Conservation (phyloP, 2,329 filamentous ascomycete genomes). For the Penicillium sp. region DNA sequence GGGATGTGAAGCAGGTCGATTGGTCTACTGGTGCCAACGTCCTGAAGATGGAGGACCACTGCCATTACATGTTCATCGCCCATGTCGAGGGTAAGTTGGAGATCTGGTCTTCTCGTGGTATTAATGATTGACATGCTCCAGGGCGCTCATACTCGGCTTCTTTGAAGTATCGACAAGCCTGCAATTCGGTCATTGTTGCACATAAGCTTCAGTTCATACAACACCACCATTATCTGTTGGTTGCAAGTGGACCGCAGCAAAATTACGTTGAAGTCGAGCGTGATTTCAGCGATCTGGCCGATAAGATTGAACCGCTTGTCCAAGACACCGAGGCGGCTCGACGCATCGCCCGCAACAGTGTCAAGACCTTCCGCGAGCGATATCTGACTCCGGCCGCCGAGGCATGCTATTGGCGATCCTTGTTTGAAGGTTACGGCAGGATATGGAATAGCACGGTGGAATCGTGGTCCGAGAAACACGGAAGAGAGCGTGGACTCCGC, state of each 20-base stretch:
- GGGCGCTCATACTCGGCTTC: slow-evolving; percentile 46
- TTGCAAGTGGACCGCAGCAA: slow-evolving; percentile 40
- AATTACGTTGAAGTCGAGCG: slow-evolving; percentile 46
- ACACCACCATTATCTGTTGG: slow-evolving; percentile 45
- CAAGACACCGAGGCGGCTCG: slow-evolving; percentile 36
- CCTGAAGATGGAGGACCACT: slow-evolving; percentile 48
- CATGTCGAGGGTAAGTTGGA: slow-evolving; percentile 48
- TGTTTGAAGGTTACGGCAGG: slow-evolving; percentile 33
- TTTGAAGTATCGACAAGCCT: slow-evolving; percentile 48
- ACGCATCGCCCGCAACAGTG: slow-evolving; percentile 45
- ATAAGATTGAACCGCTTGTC: slow-evolving; percentile 37
- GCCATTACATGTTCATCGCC: slow-evolving; percentile 49
- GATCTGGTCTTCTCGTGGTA: slow-evolving; percentile 6
- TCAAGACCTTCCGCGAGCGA: slow-evolving; percentile 44
- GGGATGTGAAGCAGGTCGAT: slow-evolving; percentile 42
- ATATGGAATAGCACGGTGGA: slow-evolving; percentile 22
- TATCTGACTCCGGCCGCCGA: slow-evolving; percentile 49
- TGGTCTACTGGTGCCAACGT: slow-evolving; percentile 41
- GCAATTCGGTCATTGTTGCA: slow-evolving; percentile 44
- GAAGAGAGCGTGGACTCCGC: slow-evolving; percentile 21
- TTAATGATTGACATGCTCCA: slow-evolving; percentile 5
- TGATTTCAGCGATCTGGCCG: slow-evolving; percentile 52
- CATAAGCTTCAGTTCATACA: slow-evolving; percentile 46
- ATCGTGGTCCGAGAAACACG: slow-evolving; percentile 8
- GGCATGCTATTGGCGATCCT: slow-evolving; percentile 48